These are phyloP conservation scores for Penicillium paxilli DNA, from an alignment of 495 filamentous ascomycete genomes.

Conservation along the genomic window DNA sequence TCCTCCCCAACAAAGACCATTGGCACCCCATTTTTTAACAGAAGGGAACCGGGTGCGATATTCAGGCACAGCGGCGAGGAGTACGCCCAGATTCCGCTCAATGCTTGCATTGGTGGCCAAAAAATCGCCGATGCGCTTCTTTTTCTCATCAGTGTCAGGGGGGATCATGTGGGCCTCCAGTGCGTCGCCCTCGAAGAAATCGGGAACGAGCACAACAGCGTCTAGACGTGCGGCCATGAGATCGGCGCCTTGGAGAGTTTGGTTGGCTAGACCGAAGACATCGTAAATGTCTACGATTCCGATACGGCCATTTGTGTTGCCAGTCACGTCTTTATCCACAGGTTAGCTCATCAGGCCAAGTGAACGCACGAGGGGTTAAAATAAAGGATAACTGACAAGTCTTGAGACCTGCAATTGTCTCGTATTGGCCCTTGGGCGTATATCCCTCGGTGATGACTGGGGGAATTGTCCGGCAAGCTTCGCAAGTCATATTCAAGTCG, in stretches of 20 bases:
- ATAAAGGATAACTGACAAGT: slow-evolving; percentile 59
- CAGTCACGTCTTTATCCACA: slow-evolving; percentile 42
- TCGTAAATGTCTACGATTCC: slow-evolving; percentile 55
- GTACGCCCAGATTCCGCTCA: slow-evolving; percentile 21
- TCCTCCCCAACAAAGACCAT: slow-evolving; percentile 54
- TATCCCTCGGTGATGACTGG: slow-evolving; percentile 64
- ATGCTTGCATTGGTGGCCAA: slow-evolving; percentile 23
- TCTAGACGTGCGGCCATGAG: slow-evolving; percentile 39
- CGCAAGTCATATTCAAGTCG: slow-evolving; percentile 38
- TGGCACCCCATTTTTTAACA: slow-evolving; percentile 40
- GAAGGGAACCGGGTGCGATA: slow-evolving; percentile 28
- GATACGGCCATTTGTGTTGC: slow-evolving; percentile 28
- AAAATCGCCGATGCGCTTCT: slow-evolving; percentile 28
- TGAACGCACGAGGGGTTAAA: neutral
- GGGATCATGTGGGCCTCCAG: slow-evolving; percentile 35
- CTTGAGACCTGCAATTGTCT: slow-evolving; percentile 62
- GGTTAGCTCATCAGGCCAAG: too few species aligned
- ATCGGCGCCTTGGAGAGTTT: slow-evolving; percentile 59
- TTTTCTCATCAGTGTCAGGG: slow-evolving; percentile 46
- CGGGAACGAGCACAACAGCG: slow-evolving; percentile 44
- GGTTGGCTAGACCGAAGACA: slow-evolving; percentile 52
- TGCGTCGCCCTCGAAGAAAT: slow-evolving; percentile 44
- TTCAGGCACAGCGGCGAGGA: slow-evolving; percentile 21
- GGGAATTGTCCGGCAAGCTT: slow-evolving; percentile 74
- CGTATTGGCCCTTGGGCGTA: slow-evolving; percentile 63